Evolutionary conservation across 192 early-diverging fungal genomes (phyloP), one percentile per base, ranked within the genome.

Genomic region (Pilaira anomala): DNA sequence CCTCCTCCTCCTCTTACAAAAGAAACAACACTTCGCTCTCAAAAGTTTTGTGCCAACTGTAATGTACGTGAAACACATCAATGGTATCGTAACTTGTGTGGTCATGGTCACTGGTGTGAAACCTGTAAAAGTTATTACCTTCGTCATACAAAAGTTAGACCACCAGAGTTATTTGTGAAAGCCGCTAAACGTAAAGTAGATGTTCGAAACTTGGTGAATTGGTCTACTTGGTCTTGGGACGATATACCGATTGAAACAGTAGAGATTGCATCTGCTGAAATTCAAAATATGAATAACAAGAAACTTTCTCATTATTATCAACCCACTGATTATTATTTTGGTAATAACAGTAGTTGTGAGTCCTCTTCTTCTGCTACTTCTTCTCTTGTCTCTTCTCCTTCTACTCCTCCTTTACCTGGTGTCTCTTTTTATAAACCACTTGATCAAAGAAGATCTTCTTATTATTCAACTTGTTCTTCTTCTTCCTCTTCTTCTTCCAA

Each of bases 71-170:
- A 63, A 48, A 73, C 71, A 2, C 71, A 73, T 44, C 71, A 73
- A 33, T 73, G 71, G 65, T 73, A 67, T 30, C 61, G 71, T 16
- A 73, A 73, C n/a, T n/a, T 67, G 3, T 63, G 65, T 33, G 71
- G 71, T 9, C 48, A 61, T 7, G 71, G 71, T 1, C 65, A 73
- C 46, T 73, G 71, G 71, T 73, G 71, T 28, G 65, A 73, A 19
- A 73, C 65, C 2, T 73, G 71, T 14, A 73, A 67, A 46, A 73
- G 65, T 4, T 73, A 73, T 39, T 73, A 67, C 21, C 40, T 73
- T 11, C 51, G 71, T 29, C 53, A 73, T 49, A 58, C 54, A 6
- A 67, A 51, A 24, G 28, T 73, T 2, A 39, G 71, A 9, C 71
- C 71, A 14, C 53, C 59, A 8, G 55, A 67, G 25, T 24, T 73